Conservation (phyloP, 345 rosid genomes). For the Eucalyptus camaldulensis region DNA sequence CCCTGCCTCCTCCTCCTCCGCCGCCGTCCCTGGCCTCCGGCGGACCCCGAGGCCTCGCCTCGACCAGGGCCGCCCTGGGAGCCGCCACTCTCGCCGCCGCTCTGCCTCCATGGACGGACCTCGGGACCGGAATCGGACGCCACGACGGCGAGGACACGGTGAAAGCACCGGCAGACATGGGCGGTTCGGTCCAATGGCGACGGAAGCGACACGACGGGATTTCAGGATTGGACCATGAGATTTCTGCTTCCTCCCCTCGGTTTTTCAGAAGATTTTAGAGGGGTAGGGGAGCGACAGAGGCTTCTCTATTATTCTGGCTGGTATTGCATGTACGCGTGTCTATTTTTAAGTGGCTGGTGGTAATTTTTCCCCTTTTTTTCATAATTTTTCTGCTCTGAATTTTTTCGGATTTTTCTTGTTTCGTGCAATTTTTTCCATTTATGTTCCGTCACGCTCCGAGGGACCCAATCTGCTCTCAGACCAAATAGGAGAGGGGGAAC, state of each 20-base stretch:
- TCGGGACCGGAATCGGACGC: neutral
- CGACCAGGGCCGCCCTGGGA: slow-evolving; percentile 26
- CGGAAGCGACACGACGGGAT: neutral
- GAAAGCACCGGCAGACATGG: neutral
- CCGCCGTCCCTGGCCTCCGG: neutral
- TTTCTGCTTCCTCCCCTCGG: neutral
- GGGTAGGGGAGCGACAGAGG: neutral
- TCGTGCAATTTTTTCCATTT: neutral
- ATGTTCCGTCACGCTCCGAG: neutral
- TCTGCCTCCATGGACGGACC: neutral
- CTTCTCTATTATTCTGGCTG: neutral
- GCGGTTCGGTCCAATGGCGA: neutral
- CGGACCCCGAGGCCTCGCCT: slow-evolving; percentile 13
- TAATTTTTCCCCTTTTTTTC: neutral
- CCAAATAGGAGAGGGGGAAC: too few relatives aligned
- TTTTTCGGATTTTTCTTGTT: neutral
- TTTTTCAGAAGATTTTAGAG: neutral
- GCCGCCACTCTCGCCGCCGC: neutral
- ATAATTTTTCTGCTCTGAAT: neutral
- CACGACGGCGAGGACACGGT: neutral
- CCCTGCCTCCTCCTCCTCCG: neutral
- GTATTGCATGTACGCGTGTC: neutral
- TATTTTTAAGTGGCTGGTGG: neutral
- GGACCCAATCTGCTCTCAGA: neutral
- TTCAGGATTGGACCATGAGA: neutral